Conservation (phyloP, 1,139 yeast genomes). For the Spathaspora jeffriesii region DNA sequence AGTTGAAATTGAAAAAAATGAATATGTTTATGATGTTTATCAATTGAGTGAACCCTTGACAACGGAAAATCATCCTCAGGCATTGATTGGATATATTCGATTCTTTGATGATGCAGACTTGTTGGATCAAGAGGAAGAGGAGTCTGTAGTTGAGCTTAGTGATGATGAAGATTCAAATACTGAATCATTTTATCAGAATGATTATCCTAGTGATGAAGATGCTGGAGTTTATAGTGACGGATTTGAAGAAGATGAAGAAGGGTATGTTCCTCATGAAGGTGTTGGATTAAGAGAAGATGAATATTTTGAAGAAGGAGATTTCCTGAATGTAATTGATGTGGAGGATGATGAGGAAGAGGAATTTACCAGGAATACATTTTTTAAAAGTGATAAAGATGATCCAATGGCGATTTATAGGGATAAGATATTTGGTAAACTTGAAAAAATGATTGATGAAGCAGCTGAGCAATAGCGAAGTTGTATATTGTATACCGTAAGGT, state of each 20-base stretch:
- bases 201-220: slow-evolving; percentile 93
- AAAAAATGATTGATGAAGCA: slow-evolving; percentile 42
- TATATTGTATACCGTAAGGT: too few relatives aligned
- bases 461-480: too few relatives aligned
- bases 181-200: slow-evolving; percentile 89
- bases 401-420: slow-evolving; percentile 66
- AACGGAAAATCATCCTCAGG: slow-evolving; percentile 53
- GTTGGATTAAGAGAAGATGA: slow-evolving; percentile 17
- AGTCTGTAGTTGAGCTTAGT: slow-evolving; percentile 35
- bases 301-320: slow-evolving; percentile 14
- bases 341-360: slow-evolving; percentile 20
- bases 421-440: slow-evolving; percentile 55
- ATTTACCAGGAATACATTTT: slow-evolving; percentile 45
- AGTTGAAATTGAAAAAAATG: slow-evolving; percentile 48
- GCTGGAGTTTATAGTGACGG: slow-evolving; percentile 38
- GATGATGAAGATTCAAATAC: slow-evolving; percentile 58
- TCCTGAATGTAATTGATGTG: slow-evolving; percentile 19
- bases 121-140: slow-evolving; percentile 49
- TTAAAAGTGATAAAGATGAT: slow-evolving; percentile 55
- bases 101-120: slow-evolving; percentile 63
- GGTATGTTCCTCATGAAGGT: slow-evolving; percentile 40
- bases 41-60: slow-evolving; percentile 39
- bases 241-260: slow-evolving; percentile 29
- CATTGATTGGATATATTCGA: slow-evolving; percentile 64
- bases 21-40: slow-evolving; percentile 89